Conservation (phyloP, 202 grass and related monocot species). For the Bolboschoenoplectus hybrid region DNA sequence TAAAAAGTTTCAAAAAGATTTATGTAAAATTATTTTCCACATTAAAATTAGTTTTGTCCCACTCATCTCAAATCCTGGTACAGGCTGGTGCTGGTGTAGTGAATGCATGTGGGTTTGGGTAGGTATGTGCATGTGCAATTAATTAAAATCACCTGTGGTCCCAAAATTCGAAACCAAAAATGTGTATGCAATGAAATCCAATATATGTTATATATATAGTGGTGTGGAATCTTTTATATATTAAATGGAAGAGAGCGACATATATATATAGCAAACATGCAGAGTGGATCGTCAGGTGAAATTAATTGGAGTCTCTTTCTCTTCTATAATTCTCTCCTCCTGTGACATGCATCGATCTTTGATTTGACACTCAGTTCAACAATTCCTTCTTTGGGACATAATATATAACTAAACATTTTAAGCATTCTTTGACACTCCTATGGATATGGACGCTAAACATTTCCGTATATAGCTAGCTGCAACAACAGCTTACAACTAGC, state of each 20-base stretch:
- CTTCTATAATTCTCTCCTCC: neutral
- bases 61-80: neutral
- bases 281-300: neutral
- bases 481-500: neutral
- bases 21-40: neutral
- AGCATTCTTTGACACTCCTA: no score
- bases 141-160: neutral
- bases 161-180: neutral
- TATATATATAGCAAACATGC: neutral
- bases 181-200: neutral
- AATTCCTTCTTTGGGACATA: neutral
- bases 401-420: no score
- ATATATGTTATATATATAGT: neutral
- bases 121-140: neutral
- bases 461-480: neutral
- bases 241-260: neutral
- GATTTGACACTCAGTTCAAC: neutral
- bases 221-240: conserved; percentile 4
- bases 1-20: neutral
- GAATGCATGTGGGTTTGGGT: neutral
- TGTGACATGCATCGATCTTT: neutral
- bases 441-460: no score
- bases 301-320: neutral
- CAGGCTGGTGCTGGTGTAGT: neutral
- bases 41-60: neutral